Evolutionary conservation across 2,329 filamentous ascomycete genomes (phyloP).

Genomic region (Chaetomium globosum): DNA sequence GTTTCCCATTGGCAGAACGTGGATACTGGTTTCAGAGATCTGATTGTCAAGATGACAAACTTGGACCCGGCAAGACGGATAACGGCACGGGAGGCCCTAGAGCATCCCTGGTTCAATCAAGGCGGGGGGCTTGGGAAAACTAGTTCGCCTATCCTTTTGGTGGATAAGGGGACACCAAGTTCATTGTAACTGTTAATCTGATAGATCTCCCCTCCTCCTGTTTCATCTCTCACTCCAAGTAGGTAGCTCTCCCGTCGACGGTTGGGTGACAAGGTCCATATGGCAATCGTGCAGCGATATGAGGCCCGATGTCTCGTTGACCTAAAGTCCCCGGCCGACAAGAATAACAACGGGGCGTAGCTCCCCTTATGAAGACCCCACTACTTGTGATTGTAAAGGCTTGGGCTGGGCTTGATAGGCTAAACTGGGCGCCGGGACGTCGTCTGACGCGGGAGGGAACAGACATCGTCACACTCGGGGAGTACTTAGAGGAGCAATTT

Average conservation of each 20-base stretch:
- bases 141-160: not conserved
- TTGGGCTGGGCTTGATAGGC: constrained; percentile 1
- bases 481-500: constrained; percentile 10
- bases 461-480: not conserved
- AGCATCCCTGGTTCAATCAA: constrained; percentile 24
- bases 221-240: too few relatives aligned
- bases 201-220: too few relatives aligned
- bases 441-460: not conserved
- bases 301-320: not conserved
- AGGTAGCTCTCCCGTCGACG: too few relatives aligned
- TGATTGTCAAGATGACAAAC: constrained; percentile 29
- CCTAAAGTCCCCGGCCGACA: not conserved
- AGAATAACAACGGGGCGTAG: not conserved
- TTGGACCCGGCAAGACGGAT: constrained; percentile 30
- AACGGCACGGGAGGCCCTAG: constrained; percentile 25
- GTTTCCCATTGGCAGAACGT: constrained; percentile 12
- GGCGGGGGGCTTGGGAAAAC: too few relatives aligned
- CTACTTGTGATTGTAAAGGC: not conserved
- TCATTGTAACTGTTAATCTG: not conserved
- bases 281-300: not conserved
- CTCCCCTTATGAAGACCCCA: not conserved
- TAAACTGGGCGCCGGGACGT: not conserved
- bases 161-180: not conserved
- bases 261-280: too few relatives aligned
- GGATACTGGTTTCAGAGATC: constrained; percentile 22